A percentile compares a stretch with the other conserved stretches of the same genome.
phyloP scores from a whole-genome alignment of 495 filamentous ascomycete genomes.

The Sporormia fimetaria region DNA sequence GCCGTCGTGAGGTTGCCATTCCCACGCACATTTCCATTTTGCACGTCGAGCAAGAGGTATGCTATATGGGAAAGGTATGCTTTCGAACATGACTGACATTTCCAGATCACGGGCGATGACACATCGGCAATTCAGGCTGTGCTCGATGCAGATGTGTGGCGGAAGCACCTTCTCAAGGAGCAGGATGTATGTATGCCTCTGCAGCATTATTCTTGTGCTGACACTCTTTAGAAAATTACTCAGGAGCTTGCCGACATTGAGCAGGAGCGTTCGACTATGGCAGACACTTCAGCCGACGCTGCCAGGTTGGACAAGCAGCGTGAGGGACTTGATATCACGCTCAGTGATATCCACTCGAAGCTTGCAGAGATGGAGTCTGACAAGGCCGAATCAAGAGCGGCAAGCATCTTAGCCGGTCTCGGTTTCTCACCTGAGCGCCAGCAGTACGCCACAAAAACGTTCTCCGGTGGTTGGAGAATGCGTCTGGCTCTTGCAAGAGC shows the following conservation, averaged over 20 bases:
- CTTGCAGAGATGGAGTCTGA: slow-evolving; percentile 98
- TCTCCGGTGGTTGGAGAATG: slow-evolving; percentile 99
- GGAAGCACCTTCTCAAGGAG: slow-evolving; percentile 85
- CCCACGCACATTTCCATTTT: slow-evolving; percentile 97
- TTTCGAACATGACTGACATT: neutral
- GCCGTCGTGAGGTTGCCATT: slow-evolving; percentile 84
- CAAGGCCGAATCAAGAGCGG: slow-evolving; percentile 89
- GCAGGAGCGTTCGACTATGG: slow-evolving; percentile 62
- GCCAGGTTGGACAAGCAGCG: slow-evolving; percentile 71
- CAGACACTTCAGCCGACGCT: slow-evolving; percentile 78
- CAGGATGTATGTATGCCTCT: slow-evolving; percentile 51
- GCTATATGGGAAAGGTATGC: slow-evolving; percentile 6
- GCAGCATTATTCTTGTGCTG: slow-evolving; percentile 15
- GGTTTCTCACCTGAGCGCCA: slow-evolving; percentile 93
- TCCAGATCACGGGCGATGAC: slow-evolving; percentile 85
- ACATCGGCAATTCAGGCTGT: slow-evolving; percentile 92
- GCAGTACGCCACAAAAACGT: slow-evolving; percentile 87
- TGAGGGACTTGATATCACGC: slow-evolving; percentile 76
- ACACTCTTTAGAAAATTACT: slow-evolving; percentile 57
- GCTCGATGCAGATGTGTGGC: slow-evolving; percentile 96
- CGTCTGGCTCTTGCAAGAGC: slow-evolving; percentile 87
- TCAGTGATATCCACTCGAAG: slow-evolving; percentile 84
- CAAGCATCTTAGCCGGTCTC: slow-evolving; percentile 90
- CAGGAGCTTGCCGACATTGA: slow-evolving; percentile 70
- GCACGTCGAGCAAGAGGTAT: slow-evolving; percentile 95